phyloP scores from a whole-genome alignment of 768 basidiomycete species.

The Tricholoma furcatifolium region DNA sequence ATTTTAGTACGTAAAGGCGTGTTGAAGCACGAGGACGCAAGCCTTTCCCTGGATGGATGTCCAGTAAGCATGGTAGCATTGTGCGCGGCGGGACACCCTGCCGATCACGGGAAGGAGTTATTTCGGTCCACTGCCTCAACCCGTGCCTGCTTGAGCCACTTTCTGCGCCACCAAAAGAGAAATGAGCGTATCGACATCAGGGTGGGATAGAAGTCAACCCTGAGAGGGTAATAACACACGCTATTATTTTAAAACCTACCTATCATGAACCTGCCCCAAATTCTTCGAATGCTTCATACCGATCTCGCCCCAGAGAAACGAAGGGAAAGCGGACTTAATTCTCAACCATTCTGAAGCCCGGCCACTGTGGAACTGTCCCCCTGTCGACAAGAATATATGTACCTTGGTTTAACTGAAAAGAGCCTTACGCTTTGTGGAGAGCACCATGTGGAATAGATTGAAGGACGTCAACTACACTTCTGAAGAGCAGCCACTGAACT shows the following conservation, averaged over 20 bases:
- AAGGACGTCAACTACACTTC: no score
- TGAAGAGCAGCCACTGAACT: no score
- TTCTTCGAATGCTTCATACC: no score
- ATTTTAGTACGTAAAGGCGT: background rate
- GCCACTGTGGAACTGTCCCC: no score
- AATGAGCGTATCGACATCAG: background rate
- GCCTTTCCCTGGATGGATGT: no score
- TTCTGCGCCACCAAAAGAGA: constrained; percentile 11
- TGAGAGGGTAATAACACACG: background rate
- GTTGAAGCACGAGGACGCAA: background rate
- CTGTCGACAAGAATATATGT: no score
- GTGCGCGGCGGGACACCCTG: background rate
- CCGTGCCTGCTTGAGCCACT: background rate
- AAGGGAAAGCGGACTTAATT: background rate
- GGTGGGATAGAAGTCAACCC: background rate
- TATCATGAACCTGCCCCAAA: background rate
- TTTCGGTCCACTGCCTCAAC: background rate
- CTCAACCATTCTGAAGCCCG: background rate
- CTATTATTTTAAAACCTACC: no score
- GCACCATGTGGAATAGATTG: no score
- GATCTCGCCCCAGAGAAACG: no score
- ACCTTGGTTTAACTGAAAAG: no score
- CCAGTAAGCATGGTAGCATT: background rate
- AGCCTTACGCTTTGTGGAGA: no score
- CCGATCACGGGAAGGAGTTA: constrained; percentile 6